These are phyloP conservation scores for Fraxinus sp. DNA, from an alignment of 305 asterid genomes.

Conservation along the genomic window DNA sequence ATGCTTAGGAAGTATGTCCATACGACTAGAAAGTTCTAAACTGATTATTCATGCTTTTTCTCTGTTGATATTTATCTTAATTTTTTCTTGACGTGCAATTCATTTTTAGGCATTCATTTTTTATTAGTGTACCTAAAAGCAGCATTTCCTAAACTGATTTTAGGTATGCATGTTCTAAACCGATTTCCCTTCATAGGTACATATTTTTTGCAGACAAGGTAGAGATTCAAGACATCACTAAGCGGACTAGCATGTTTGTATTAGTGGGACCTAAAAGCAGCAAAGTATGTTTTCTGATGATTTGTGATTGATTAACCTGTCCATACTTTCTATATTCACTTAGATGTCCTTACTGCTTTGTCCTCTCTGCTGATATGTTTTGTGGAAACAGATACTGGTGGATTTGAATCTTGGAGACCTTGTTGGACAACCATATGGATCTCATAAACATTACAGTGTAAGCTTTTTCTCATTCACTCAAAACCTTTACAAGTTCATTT, in stretches of 20 bases:
- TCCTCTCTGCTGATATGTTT: conserved; percentile 26
- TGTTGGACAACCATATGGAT: conserved; percentile 84
- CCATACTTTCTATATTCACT: neutral
- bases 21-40: conserved; percentile 8
- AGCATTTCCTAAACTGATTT: neutral
- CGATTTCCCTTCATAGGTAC: conserved; percentile 51
- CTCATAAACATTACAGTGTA: conserved; percentile 85
- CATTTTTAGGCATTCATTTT: neutral
- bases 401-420: conserved; percentile 69
- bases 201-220: conserved; percentile 91
- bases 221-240: conserved; percentile 79
- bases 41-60: conserved; percentile 22
- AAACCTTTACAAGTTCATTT: conserved; percentile 12
- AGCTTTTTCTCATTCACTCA: conserved; percentile 21
- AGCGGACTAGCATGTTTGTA: conserved; percentile 74
- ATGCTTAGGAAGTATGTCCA: conserved; percentile 78
- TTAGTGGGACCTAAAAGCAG: conserved; percentile 76
- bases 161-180: neutral
- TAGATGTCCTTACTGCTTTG: conserved; percentile 25
- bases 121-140: neutral
- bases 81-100: conserved; percentile 15
- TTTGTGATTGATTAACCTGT: conserved; percentile 3
- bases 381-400: conserved; percentile 68
- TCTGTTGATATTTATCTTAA: conserved; percentile 14
- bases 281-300: conserved; percentile 45